These are phyloP conservation scores for Leccinum imitatum DNA, from an alignment of 768 basidiomycete species.

Conservation along the genomic window DNA sequence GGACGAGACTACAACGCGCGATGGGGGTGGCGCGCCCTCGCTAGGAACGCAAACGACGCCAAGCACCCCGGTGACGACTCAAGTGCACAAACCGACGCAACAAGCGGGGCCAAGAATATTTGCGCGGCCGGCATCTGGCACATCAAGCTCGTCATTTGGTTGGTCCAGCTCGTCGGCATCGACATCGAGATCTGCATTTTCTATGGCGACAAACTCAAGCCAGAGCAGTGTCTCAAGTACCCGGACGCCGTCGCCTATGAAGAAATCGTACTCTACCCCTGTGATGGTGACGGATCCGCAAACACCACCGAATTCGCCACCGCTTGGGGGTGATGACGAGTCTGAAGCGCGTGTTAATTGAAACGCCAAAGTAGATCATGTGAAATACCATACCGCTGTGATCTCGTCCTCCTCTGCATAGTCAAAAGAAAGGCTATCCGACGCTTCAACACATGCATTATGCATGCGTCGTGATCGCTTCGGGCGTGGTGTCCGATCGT, in stretches of 20 bases:
- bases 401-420: no score
- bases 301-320: conserved; percentile 28
- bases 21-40: conserved; percentile 5
- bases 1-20: conserved; percentile 58
- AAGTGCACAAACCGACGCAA: conserved; percentile 26
- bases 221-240: conserved; percentile 25
- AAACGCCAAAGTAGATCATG: no score
- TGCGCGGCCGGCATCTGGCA: conserved; percentile 18
- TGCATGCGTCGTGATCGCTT: no score
- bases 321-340: conserved; percentile 19
- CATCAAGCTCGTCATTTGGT: conserved; percentile 20
- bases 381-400: no score
- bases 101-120: conserved; percentile 28
- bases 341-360: no score
- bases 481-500: no score
- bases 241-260: conserved; percentile 42
- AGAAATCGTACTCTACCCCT: conserved; percentile 34
- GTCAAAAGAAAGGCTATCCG: no score
- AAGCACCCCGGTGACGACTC: conserved; percentile 25
- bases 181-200: conserved; percentile 40
- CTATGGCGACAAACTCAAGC: conserved; percentile 38
- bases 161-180: conserved; percentile 27
- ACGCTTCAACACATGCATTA: no score
- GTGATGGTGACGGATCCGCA: conserved; percentile 17
- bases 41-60: conserved; percentile 34